Base-by-base conservation (phyloP, 768 basidiomycete species). In the Psilocybe tampanensis region DNA sequence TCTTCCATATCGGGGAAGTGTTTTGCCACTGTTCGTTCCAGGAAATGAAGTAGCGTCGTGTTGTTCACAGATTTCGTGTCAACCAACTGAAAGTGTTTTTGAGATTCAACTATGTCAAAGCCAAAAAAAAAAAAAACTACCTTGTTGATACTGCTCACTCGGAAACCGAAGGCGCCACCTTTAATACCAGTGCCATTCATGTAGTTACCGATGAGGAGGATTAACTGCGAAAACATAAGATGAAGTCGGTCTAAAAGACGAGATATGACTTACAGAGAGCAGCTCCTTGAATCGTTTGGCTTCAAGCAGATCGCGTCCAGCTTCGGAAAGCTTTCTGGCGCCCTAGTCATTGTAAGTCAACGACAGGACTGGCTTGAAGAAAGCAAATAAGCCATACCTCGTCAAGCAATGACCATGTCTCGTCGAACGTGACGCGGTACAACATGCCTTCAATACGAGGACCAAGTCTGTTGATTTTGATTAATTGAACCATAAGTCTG, bases 31-130 rank as follows among this genome's bases (percentile, higher is more conserved):
- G 92, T 95, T 54, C 89, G 80, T 68, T 97, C 95, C 47, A 98
- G 72, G 79, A 98, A 98, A 72, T 98, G 95, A 1, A 99, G 80
- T 34, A 98, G 79, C 0, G 95, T 99, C 12, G 92, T 94, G 56
- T 95, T 96, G 67, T 94, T 90, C 42, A 92, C 84, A 4, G 95
- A 96, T 73, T 99, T 99, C 4, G 96, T 99, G 68, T 99, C 97
- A 36, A 97, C 96, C 52, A 99, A 80, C 94, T 96, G 36, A 23
- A 56, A 50, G 52, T 13, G 41, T 41, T 9, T 17, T 42, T 43
- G 53, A 18, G 43, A n/a, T 13, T 9, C 11, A 13, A 51, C 11
- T 44, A 18, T n/a, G n/a, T n/a, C n/a, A n/a, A n/a, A n/a, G n/a
- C n/a, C 9, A 11, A 39, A 32, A 24, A 43, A 21, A 43, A 21